Evolutionary conservation across 2,329 filamentous ascomycete species (phyloP).

Genomic region (Endocalyx cinctus): DNA sequence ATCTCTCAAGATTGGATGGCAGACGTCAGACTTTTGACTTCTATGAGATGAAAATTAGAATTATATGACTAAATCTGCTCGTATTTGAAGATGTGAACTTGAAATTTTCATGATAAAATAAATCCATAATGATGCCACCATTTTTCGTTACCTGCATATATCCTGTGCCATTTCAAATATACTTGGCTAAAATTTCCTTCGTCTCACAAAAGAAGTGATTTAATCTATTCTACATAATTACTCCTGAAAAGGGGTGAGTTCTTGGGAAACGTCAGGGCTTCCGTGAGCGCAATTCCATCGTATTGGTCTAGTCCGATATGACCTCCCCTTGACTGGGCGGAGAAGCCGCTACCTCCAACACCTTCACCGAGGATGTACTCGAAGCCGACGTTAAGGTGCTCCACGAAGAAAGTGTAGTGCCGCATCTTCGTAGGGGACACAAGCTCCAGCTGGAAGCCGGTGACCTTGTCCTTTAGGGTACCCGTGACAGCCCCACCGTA

Average conservation of each 20-base stretch:
- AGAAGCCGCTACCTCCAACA: constrained; percentile 11
- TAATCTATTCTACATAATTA: constrained; percentile 11
- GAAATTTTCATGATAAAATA: too few relatives aligned
- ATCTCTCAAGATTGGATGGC: too few relatives aligned
- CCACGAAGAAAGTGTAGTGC: constrained; percentile 8
- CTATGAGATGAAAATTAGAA: too few relatives aligned
- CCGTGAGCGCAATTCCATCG: constrained; percentile 9
- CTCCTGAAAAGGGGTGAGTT: constrained; percentile 12
- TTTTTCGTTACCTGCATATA: too few relatives aligned
- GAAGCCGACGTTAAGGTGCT: constrained; percentile 9
- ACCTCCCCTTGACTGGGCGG: constrained; percentile 7
- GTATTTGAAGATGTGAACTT: too few relatives aligned
- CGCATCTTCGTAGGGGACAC: constrained; percentile 4
- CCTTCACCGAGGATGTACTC: constrained; percentile 15
- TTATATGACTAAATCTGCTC: too few relatives aligned
- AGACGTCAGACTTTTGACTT: too few relatives aligned
- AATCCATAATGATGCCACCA: too few relatives aligned
- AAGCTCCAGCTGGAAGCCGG: constrained; percentile 10
- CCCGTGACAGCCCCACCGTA: constrained; percentile 12
- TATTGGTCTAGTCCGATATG: constrained; percentile 9
- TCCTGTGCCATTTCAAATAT: too few relatives aligned
- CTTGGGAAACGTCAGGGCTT: constrained; percentile 13
- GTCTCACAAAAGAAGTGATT: background rate
- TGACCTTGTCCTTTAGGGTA: constrained; percentile 12
- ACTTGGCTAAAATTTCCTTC: too few relatives aligned